These are phyloP conservation scores for Verticillium albo-atrum DNA, from an alignment of 2,329 filamentous ascomycete genomes.

Conservation along the genomic window DNA sequence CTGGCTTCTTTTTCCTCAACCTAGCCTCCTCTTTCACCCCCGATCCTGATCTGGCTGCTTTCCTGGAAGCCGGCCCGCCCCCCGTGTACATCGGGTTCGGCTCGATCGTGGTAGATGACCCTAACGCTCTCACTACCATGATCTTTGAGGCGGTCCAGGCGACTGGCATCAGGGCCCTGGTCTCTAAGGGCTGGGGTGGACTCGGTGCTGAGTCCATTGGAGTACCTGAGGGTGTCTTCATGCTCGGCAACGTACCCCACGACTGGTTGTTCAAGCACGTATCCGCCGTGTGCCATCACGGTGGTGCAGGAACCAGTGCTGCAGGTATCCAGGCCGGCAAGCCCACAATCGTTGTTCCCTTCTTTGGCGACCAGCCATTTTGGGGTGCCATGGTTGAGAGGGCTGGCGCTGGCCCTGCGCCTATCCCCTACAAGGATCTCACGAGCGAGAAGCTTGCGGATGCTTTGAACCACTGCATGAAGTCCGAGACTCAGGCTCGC, in stretches of 20 bases:
- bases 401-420: conserved; percentile 67
- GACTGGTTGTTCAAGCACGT: conserved; percentile 86
- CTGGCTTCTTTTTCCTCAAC: conserved; percentile 74
- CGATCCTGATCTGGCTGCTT: conserved; percentile 58
- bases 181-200: conserved; percentile 87
- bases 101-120: conserved; percentile 76
- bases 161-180: conserved; percentile 69
- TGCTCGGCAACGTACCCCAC: conserved; percentile 81
- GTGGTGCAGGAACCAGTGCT: conserved; percentile 82
- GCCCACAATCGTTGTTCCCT: conserved; percentile 79
- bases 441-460: conserved; percentile 62
- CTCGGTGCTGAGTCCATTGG: conserved; percentile 67
- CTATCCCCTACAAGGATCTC: conserved; percentile 64
- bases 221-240: conserved; percentile 72
- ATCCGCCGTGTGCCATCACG: conserved; percentile 80
- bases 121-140: conserved; percentile 62
- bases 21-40: conserved; percentile 63
- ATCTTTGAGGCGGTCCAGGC: conserved; percentile 68
- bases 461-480: conserved; percentile 57
- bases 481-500: conserved; percentile 53
- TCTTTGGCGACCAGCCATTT: conserved; percentile 82
- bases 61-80: conserved; percentile 63
- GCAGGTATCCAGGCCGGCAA: conserved; percentile 77
- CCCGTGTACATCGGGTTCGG: conserved; percentile 83
- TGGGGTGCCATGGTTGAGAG: conserved; percentile 74